Percentiles rank a stretch among this genome's conserved stretches.
phyloP scores from a whole-genome alignment of 2,329 filamentous ascomycete species.

The Clonostachys rosea region DNA sequence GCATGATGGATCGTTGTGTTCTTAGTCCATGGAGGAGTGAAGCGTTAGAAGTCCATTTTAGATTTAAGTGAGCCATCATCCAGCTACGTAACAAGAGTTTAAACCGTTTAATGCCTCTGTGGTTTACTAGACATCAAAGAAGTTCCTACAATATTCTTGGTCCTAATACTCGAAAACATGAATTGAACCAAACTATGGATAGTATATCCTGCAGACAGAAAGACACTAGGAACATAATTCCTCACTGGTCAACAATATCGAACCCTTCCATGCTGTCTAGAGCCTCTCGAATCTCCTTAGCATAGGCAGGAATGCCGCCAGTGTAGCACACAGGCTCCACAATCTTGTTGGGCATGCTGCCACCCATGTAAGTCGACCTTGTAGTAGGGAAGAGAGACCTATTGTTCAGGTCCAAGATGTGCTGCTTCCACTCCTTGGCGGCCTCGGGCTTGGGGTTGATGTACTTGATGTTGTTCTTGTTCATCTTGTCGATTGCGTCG shows the following conservation, averaged over 20 bases:
- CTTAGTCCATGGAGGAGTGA: too few species aligned
- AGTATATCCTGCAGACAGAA: too few species aligned
- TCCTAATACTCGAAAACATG: too few species aligned
- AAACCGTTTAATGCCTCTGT: too few species aligned
- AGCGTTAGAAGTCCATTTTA: too few species aligned
- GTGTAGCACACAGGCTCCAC: conserved; percentile 45
- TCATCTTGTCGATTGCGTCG: conserved; percentile 42
- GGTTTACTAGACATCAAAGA: too few species aligned
- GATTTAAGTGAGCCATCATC: too few species aligned
- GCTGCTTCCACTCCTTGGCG: conserved; percentile 41
- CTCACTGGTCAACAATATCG: conserved; percentile 10
- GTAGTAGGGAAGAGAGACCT: conserved; percentile 41
- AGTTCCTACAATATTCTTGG: too few species aligned
- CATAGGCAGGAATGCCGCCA: conserved; percentile 30
- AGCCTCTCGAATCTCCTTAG: conserved; percentile 19
- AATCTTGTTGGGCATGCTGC: conserved; percentile 46
- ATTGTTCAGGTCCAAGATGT: conserved; percentile 40
- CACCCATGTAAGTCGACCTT: conserved; percentile 51
- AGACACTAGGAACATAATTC: too few species aligned
- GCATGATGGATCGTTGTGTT: too few species aligned
- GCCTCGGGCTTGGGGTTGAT: conserved; percentile 43
- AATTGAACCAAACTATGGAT: too few species aligned
- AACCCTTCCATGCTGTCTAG: conserved; percentile 29
- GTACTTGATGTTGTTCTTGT: conserved; percentile 36
- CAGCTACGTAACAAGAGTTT: too few species aligned